A percentile compares a stretch with the other conserved stretches of the same genome.
Conservation (phyloP, 192 early-diverging fungal species). For the Dimargaris xerosporica region DNA sequence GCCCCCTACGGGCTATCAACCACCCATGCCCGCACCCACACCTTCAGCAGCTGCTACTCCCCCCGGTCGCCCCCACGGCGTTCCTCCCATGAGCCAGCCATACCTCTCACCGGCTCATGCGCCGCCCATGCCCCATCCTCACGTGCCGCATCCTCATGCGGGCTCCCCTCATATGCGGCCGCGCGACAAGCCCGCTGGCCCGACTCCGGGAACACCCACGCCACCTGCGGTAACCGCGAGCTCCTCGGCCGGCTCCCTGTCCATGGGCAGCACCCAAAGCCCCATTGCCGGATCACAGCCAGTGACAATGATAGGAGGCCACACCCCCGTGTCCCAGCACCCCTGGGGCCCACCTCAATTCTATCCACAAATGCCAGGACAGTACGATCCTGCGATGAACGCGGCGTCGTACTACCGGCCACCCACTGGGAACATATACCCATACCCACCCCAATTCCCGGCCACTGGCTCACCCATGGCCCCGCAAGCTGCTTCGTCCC, state of each 20-base stretch:
- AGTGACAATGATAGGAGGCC: too few species aligned
- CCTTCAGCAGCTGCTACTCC: not conserved
- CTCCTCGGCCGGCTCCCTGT: too few species aligned
- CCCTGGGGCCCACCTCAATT: constrained; percentile 4
- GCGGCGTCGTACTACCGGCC: not conserved
- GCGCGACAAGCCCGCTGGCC: constrained; percentile 7
- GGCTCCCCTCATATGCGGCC: constrained; percentile 11
- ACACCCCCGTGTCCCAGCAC: constrained; percentile 1
- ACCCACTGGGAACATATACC: constrained; percentile 14
- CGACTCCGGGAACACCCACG: not conserved
- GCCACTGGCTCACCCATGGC: constrained; percentile 16
- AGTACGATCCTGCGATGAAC: constrained; percentile 8
- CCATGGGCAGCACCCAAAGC: too few species aligned
- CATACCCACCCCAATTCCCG: constrained; percentile 18
- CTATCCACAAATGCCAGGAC: constrained; percentile 1
- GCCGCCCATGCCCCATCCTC: not conserved
- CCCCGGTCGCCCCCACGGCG: not conserved
- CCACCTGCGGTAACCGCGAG: too few species aligned
- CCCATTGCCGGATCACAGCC: too few species aligned
- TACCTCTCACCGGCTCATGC: constrained; percentile 1
- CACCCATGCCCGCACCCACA: not conserved
- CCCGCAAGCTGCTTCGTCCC: constrained; percentile 17
- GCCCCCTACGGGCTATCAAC: not conserved
- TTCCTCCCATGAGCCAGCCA: not conserved
- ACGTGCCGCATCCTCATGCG: not conserved